These are phyloP conservation scores for Cyclotella sp. DNA, from an alignment of 108 stramenopile genomes.

Conservation along the genomic window DNA sequence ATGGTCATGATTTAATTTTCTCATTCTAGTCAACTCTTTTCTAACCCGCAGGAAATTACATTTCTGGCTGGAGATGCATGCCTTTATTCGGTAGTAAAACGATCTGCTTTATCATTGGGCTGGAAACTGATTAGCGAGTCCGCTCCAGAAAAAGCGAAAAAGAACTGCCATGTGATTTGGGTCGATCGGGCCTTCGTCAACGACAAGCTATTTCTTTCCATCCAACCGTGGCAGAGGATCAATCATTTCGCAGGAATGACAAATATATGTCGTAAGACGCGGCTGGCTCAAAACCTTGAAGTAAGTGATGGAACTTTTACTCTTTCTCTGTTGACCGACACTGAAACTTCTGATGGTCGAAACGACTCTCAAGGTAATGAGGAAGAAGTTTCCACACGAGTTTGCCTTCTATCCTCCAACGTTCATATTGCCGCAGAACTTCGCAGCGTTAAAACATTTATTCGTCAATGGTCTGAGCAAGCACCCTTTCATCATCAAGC, in stretches of 20 bases:
- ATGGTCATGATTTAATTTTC: too few species aligned
- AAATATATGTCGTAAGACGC: slow-evolving; percentile 76
- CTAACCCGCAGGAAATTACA: slow-evolving; percentile 24
- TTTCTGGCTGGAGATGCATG: slow-evolving; percentile 57
- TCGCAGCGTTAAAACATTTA: slow-evolving; percentile 60
- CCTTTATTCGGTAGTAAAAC: slow-evolving; percentile 46
- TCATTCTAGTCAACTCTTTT: too few species aligned
- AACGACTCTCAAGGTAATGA: slow-evolving; percentile 48
- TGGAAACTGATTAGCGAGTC: slow-evolving; percentile 57
- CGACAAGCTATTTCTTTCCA: slow-evolving; percentile 61
- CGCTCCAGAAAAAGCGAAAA: slow-evolving; percentile 41
- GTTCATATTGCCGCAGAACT: slow-evolving; percentile 69
- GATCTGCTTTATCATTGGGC: slow-evolving; percentile 41
- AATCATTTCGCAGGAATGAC: slow-evolving; percentile 93
- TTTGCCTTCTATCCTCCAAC: slow-evolving; percentile 82
- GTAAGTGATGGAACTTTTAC: not conserved
- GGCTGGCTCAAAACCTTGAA: slow-evolving; percentile 82
- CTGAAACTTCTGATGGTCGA: not conserved
- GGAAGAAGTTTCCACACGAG: slow-evolving; percentile 69
- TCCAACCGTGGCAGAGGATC: slow-evolving; percentile 74
- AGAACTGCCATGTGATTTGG: slow-evolving; percentile 75
- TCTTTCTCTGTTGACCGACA: not conserved
- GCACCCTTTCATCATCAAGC: slow-evolving; percentile 81
- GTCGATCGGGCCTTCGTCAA: slow-evolving; percentile 68
- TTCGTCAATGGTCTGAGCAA: slow-evolving; percentile 67